Evolutionary conservation across 2,329 filamentous ascomycete genomes (phyloP), one percentile per base, ranked within the genome.

Genomic region (Phyllosticta citriasiana): DNA sequence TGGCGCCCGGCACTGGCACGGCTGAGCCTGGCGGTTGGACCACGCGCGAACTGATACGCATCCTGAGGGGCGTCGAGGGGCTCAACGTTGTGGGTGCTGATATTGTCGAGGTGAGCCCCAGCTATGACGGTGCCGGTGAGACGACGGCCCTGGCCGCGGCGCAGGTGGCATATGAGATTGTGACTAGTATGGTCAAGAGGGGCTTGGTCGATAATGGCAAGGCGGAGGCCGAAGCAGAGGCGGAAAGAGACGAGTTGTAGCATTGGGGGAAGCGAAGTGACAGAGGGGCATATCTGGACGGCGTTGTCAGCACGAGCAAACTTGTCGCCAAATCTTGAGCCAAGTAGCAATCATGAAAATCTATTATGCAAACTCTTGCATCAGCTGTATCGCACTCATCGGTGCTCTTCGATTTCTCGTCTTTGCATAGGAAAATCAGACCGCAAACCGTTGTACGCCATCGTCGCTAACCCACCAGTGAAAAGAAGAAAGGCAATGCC

Each of bases 1-100:
- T 85, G 57, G 84, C 84, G 2, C 89, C 90, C 0, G 89, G 88
- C 1, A 96, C 91, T 0, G 92, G 91, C 1, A 96, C 91, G 0
- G 91, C 91, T 0, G 91, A 96, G 77, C 88, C 91, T 0, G 91
- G 92, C 62, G 91, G 91, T 47, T 96, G 91, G 91, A 94, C 89
- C 5, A 95, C 88, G 22, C 80, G 91, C 57, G 92, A 96, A 78
- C 79, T 96, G 67, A 93, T 96, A 65, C 80, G 88, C 12, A 90
- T 96, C 62, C 74, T 96, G 71, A 80, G 91, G 33, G 91, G 89
- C 0, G 82, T 96, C 52, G 91, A 96, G 76, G 83, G 79, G 0
- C 73, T 96, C 71, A 96, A 96, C 70, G 77, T 96, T 3, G 89
- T 96, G 3, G 92, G 91, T 1, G 92, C 91, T 0, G 92, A 96